These are phyloP conservation scores for Pythium guiyangense DNA, from an alignment of 352 stramenopile genomes.

Conservation along the genomic window DNA sequence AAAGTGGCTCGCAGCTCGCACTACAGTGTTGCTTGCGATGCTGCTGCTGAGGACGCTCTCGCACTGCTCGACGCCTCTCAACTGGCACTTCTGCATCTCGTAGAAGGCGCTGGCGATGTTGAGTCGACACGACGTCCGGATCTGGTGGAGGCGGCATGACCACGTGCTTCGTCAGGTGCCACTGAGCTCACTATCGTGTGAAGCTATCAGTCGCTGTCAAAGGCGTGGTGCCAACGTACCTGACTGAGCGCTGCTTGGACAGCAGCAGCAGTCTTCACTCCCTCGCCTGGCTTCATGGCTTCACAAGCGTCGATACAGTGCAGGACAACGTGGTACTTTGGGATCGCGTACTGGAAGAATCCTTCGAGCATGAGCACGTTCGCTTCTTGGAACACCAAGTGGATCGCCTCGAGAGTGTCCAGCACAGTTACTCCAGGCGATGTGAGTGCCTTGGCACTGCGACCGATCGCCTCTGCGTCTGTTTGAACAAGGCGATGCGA, in stretches of 20 bases:
- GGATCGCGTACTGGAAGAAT: conserved; percentile 57
- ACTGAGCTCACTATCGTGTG: too few species aligned
- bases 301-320: conserved; percentile 19
- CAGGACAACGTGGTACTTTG: conserved; percentile 47
- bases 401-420: conserved; percentile 23
- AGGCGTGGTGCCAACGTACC: neutral
- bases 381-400: conserved; percentile 37
- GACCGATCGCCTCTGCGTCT: conserved; percentile 2
- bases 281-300: too few species aligned
- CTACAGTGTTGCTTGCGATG: neutral
- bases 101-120: conserved; percentile 59
- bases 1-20: conserved; percentile 30
- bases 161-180: neutral
- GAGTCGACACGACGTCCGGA: conserved; percentile 43
- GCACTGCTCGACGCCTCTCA: conserved; percentile 33
- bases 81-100: conserved; percentile 58
- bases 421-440: conserved; percentile 10
- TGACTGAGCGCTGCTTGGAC: conserved; percentile 1
- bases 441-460: conserved; percentile 1
- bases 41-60: conserved; percentile 35
- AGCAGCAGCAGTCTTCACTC: neutral
- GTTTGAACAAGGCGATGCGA: too few species aligned
- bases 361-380: conserved; percentile 61
- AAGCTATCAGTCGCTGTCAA: too few species aligned
- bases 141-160: conserved; percentile 19